A percentile compares a stretch with the other conserved stretches of the same genome.
These are phyloP conservation scores for Candida maltosa DNA, from an alignment of 805 yeast species.

Conservation along the genomic window DNA sequence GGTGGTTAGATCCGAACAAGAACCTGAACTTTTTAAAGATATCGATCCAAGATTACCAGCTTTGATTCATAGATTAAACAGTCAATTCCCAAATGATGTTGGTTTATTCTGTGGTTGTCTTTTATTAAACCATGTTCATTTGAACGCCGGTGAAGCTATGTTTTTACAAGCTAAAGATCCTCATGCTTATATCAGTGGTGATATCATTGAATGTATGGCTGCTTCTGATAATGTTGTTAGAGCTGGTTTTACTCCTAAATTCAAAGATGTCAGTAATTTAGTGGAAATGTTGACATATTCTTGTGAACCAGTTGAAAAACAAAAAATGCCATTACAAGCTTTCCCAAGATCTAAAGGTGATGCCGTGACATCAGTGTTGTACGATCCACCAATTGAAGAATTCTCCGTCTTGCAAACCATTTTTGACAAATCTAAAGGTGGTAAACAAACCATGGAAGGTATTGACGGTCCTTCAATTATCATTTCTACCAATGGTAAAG, in stretches of 20 bases:
- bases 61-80: slow-evolving; percentile 71
- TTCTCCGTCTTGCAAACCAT: slow-evolving; percentile 87
- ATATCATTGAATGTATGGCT: slow-evolving; percentile 99
- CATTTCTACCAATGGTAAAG: slow-evolving; percentile 79
- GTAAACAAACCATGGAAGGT: slow-evolving; percentile 52
- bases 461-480: slow-evolving; percentile 86
- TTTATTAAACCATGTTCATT: slow-evolving; percentile 80
- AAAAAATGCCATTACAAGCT: slow-evolving; percentile 71
- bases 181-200: slow-evolving; percentile 96
- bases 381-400: slow-evolving; percentile 96
- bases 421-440: slow-evolving; percentile 44
- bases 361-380: slow-evolving; percentile 59
- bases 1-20: slow-evolving; percentile 57
- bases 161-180: slow-evolving; percentile 96
- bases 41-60: slow-evolving; percentile 56
- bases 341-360: slow-evolving; percentile 64
- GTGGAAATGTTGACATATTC: slow-evolving; percentile 89
- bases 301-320: slow-evolving; percentile 86
- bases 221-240: slow-evolving; percentile 97
- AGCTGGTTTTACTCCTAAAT: slow-evolving; percentile 99
- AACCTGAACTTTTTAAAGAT: slow-evolving; percentile 56
- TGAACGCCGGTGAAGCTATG: slow-evolving; percentile 92
- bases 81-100: slow-evolving; percentile 89
- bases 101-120: slow-evolving; percentile 96
- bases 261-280: slow-evolving; percentile 88